Evolutionary conservation across 108 stramenopile genomes (phyloP), one percentile per base, ranked within the genome.

Genomic region (Cyclotella sp.): DNA sequence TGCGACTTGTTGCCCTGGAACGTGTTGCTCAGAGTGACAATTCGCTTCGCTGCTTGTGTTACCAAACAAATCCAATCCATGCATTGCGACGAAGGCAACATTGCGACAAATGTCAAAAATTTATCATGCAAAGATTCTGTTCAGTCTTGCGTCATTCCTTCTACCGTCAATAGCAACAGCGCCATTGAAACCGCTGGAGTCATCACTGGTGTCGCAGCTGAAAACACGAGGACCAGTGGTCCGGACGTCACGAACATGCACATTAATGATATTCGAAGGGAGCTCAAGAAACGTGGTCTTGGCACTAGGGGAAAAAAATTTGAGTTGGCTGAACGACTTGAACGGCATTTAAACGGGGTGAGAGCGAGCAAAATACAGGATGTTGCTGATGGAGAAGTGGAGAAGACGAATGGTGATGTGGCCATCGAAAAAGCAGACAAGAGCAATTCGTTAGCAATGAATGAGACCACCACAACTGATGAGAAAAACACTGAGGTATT

Each of bases 1-100:
- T n/a, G 18, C 46, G 57, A 44, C 12, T 63, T 70, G 39, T 22
- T 71, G 58, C 81, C 73, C 34, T 82, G 81, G 74, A 82, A 75
- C 58, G 58, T 82, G 9, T 27, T 82, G n/a, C 42, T 82, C 24
- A 70, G 81, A 54, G 14, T 82, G 46, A 47, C 64, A 19, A 42
- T 82, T 49, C 81, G 81, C 2, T 61, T 82, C n/a, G 63, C 81
- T 28, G 22, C 74, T 16, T 67, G 52, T 71, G 55, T 45, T 61
- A 61, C 73, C 21, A 57, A 64, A 53, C 53, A 69, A 63, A 16
- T 73, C 16, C 21, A 11, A 21, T 16, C 66, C 14, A 42, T 12
- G 26, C 9, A 18, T 40, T 2, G 12, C 42, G 58, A 43, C 21
- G 21, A 54, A 11, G 11, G 10, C 41, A 28, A 22, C 19, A 67